phyloP scores from a whole-genome alignment of 805 yeast genomes.

The Sungouiella thailandica region DNA sequence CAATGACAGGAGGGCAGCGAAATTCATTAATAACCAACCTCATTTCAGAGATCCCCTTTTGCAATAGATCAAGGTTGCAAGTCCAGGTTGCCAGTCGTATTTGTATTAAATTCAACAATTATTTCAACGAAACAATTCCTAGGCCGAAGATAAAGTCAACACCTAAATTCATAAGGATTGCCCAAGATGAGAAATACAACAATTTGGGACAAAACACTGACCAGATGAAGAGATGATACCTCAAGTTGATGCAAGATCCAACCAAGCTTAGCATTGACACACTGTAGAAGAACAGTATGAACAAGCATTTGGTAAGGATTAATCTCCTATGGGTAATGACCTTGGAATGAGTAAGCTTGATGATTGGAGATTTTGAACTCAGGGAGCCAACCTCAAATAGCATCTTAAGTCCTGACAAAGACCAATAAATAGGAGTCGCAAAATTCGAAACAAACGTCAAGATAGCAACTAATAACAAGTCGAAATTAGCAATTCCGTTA shows the following conservation, averaged over 20 bases:
- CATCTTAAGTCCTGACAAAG: conserved; percentile 41
- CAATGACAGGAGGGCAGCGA: conserved; percentile 57
- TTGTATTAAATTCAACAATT: no score
- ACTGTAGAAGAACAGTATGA: conserved; percentile 51
- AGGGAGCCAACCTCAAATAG: conserved; percentile 25
- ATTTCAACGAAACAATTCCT: no score
- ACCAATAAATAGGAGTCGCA: conserved; percentile 83
- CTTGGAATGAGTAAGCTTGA: not conserved
- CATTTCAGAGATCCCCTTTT: conserved; percentile 49
- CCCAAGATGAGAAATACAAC: conserved; percentile 78
- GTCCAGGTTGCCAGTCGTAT: no score
- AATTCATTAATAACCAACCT: conserved; percentile 73
- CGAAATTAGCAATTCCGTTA: conserved; percentile 75
- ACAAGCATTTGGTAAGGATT: conserved; percentile 19
- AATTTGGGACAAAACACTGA: conserved; percentile 95
- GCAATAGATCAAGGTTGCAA: conserved; percentile 16
- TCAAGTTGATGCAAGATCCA: conserved; percentile 63
- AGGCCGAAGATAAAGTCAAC: conserved; percentile 24
- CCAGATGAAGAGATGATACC: conserved; percentile 93
- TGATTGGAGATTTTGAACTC: conserved; percentile 1
- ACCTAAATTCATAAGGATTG: conserved; percentile 40
- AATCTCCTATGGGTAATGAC: no score
- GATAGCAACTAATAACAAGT: conserved; percentile 65
- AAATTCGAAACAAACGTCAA: conserved; percentile 82
- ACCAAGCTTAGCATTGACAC: conserved; percentile 55